Conservation (phyloP, 768 basidiomycete genomes). For the Solioccasus polychromus region DNA sequence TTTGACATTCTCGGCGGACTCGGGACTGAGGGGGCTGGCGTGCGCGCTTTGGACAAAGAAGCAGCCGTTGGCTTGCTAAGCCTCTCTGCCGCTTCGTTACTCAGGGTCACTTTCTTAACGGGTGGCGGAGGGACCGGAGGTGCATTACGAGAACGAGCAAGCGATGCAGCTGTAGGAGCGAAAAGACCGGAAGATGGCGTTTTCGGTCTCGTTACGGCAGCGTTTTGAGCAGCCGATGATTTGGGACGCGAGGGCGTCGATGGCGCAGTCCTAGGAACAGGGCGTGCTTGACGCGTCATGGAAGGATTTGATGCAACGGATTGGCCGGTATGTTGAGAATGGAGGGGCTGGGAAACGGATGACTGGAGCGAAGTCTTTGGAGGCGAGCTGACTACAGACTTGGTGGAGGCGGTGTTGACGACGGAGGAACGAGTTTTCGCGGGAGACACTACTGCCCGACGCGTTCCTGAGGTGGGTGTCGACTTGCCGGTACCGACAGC, state of each 20-base stretch:
- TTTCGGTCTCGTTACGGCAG: slow-evolving; percentile 42
- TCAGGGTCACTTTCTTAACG: slow-evolving; percentile 52
- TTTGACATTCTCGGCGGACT: slow-evolving; percentile 28
- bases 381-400: slow-evolving; percentile 25
- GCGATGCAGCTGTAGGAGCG: slow-evolving; percentile 80
- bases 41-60: slow-evolving; percentile 60
- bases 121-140: slow-evolving; percentile 45
- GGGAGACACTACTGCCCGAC: slow-evolving; percentile 21
- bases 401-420: slow-evolving; percentile 17
- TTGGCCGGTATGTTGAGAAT: slow-evolving; percentile 41
- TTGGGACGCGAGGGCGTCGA: slow-evolving; percentile 36
- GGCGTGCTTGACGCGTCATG: slow-evolving; percentile 24
- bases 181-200: slow-evolving; percentile 67
- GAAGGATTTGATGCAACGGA: slow-evolving; percentile 35
- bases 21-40: slow-evolving; percentile 17
- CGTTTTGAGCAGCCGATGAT: slow-evolving; percentile 28
- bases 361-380: slow-evolving; percentile 32
- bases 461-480: slow-evolving; percentile 20
- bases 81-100: slow-evolving; percentile 56
- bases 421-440: slow-evolving; percentile 29
- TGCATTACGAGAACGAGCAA: slow-evolving; percentile 64
- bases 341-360: slow-evolving; percentile 37
- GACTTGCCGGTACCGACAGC: slow-evolving; percentile 16
- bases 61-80: slow-evolving; percentile 83
- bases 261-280: slow-evolving; percentile 29